Conservation (phyloP, 2,329 filamentous ascomycete species). For the Fusarium graminum region DNA sequence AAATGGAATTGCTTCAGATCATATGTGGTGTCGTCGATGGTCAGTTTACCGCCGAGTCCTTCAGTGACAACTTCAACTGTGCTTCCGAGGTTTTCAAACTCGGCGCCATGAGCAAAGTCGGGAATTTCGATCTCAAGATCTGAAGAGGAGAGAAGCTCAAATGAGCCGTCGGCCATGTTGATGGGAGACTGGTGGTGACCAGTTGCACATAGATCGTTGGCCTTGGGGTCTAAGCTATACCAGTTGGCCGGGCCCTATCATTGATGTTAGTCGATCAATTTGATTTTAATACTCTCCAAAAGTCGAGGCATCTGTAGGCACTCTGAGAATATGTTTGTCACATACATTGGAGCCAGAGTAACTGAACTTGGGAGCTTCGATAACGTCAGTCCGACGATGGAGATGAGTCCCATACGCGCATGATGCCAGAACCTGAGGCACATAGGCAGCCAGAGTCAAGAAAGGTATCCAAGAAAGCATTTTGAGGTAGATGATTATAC, state of each 20-base stretch:
- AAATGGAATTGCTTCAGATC: conserved; percentile 69
- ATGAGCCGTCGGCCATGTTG: conserved; percentile 57
- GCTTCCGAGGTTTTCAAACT: conserved; percentile 65
- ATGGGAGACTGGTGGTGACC: conserved; percentile 69
- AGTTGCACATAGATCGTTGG: conserved; percentile 61
- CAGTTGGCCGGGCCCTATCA: conserved; percentile 64
- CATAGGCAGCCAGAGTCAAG: conserved; percentile 33
- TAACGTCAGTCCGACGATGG: conserved; percentile 50
- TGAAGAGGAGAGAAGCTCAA: conserved; percentile 48
- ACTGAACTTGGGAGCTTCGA: conserved; percentile 56
- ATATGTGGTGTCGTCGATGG: conserved; percentile 56
- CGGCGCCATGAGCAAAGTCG: conserved; percentile 53
- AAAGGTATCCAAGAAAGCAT: conserved; percentile 35
- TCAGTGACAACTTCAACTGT: conserved; percentile 63
- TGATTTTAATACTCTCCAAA: rapidly evolving
- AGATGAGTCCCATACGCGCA: conserved; percentile 58
- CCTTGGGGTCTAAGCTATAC: conserved; percentile 58
- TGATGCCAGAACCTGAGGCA: conserved; percentile 49
- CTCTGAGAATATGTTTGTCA: neutral
- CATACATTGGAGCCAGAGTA: conserved; percentile 55
- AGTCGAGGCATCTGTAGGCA: rapidly evolving
- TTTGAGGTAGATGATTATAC: neutral
- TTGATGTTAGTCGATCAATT: neutral
- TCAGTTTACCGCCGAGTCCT: conserved; percentile 60
- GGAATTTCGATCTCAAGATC: conserved; percentile 55